These are phyloP conservation scores for Voacanga thouarsii DNA, from an alignment of 257 asterid genomes.

Conservation along the genomic window DNA sequence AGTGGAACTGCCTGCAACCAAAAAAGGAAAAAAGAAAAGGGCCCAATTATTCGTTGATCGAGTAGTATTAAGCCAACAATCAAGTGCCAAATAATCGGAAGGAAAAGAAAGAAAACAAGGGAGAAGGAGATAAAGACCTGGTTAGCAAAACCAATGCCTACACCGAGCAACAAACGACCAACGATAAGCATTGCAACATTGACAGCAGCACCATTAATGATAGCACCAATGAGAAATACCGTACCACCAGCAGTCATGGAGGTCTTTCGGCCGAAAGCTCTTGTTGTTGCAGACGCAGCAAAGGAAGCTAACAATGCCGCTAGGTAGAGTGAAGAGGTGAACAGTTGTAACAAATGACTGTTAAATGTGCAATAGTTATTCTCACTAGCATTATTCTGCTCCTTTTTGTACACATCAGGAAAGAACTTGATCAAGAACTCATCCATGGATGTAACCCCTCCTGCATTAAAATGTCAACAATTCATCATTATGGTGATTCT, in stretches of 20 bases:
- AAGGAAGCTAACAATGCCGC: conserved; percentile 62
- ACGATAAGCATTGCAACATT: conserved; percentile 52
- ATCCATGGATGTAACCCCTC: conserved; percentile 73
- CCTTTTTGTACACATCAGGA: conserved; percentile 37
- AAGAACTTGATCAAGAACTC: conserved; percentile 55
- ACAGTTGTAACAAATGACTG: conserved; percentile 43
- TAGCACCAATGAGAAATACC: conserved; percentile 43
- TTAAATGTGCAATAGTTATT: conserved; percentile 56
- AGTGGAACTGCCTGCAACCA: conserved; percentile 52
- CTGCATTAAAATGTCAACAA: conserved; percentile 20
- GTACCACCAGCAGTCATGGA: conserved; percentile 50
- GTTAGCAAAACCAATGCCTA: conserved; percentile 64
- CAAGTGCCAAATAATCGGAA: too few species aligned
- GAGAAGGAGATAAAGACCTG: conserved; percentile 22
- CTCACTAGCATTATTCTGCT: conserved; percentile 7
- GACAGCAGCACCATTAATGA: conserved; percentile 46
- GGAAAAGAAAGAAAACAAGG: too few species aligned
- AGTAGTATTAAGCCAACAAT: too few species aligned
- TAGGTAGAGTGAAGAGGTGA: conserved; percentile 63
- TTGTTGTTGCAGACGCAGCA: conserved; percentile 48
- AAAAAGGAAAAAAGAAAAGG: neutral
- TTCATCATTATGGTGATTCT: neutral
- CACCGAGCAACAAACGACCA: conserved; percentile 57
- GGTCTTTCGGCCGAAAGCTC: conserved; percentile 42
- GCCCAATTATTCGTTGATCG: too few species aligned